Conservation (phyloP, 106 monocot species). For the Platanthera zijinensis region DNA sequence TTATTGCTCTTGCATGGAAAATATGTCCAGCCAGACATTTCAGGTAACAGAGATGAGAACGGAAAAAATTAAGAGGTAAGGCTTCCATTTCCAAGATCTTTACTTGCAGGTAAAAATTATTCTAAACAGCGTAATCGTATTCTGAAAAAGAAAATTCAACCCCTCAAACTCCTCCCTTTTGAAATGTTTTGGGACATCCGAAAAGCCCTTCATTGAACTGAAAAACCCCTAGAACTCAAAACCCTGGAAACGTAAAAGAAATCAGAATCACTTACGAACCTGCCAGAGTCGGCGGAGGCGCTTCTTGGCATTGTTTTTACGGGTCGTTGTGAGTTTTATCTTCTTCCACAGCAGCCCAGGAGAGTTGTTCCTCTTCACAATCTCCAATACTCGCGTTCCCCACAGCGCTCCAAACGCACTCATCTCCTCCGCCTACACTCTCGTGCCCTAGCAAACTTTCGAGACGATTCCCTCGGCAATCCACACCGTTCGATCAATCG, state of each 20-base stretch:
- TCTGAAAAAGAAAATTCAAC: neutral
- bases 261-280: conserved; percentile 21
- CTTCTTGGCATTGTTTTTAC: conserved; percentile 91
- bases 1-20: too few relatives aligned
- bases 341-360: conserved; percentile 82
- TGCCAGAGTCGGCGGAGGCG: conserved; percentile 87
- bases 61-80: too few relatives aligned
- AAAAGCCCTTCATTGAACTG: neutral
- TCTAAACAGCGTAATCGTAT: too few relatives aligned
- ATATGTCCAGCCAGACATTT: too few relatives aligned
- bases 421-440: conserved; percentile 13
- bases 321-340: conserved; percentile 89
- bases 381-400: conserved; percentile 62
- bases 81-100: too few relatives aligned
- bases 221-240: neutral
- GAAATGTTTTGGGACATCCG: neutral
- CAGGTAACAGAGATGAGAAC: too few relatives aligned
- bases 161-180: neutral
- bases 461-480: too few relatives aligned
- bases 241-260: neutral
- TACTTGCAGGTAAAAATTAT: too few relatives aligned
- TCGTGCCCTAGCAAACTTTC: neutral
- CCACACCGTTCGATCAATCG: too few relatives aligned
- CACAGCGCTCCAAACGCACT: conserved; percentile 43
- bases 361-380: conserved; percentile 74